Base-by-base conservation (phyloP, 805 yeast species). In the Metschnikowia shivogae region DNA sequence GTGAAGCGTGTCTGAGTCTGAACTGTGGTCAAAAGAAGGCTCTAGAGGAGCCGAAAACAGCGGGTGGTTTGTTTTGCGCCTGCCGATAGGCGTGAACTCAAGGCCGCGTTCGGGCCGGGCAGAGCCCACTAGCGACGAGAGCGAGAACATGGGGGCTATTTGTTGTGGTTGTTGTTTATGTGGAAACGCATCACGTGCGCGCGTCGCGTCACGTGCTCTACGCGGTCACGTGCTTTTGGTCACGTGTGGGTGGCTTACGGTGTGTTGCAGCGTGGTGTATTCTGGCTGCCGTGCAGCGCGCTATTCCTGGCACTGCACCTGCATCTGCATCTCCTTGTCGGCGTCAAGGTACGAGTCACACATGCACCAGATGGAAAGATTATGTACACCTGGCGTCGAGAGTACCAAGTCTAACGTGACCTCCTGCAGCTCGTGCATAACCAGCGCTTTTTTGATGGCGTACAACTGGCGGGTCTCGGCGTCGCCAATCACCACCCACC, bases 261-360 rank as follows among this genome's bases (percentile, higher is more conserved):
- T 22, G 8, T 17, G 17, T 17, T 17, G 3, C 17, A 17, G 17
- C 17, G 17, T 17, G 17, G 3, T 17, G 17, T 17, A 17, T 17
- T 22, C 26, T 22, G 7, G 3, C 13, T 12, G 13, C 32, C 13
- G 13, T 29, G 7, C 7, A 5, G 7, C 7, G 5, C 12, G 7
- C 7, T 12, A 12, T 31, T 13, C 14, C 9, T 35, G 37, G 14
- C 39, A 37, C 36, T 31, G 27, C 30, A 32, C 36, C 26, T 39
- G 22, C 39, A 85, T 68, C 9, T 70, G 62, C 20, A 82, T 75
- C 65, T 92, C 96, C 61, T 86, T 87, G 60, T 92, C 99, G 2
- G 89, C 95, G 59, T 90, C 98, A n/a, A 88, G 58, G 56, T 90
- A 92, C 0, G 95, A 83, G 57, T 90, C 97, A 65, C 97, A 86